These are phyloP conservation scores for Chromosphaera perkinsii DNA, from an alignment of 208 protist genomes.

Conservation along the genomic window DNA sequence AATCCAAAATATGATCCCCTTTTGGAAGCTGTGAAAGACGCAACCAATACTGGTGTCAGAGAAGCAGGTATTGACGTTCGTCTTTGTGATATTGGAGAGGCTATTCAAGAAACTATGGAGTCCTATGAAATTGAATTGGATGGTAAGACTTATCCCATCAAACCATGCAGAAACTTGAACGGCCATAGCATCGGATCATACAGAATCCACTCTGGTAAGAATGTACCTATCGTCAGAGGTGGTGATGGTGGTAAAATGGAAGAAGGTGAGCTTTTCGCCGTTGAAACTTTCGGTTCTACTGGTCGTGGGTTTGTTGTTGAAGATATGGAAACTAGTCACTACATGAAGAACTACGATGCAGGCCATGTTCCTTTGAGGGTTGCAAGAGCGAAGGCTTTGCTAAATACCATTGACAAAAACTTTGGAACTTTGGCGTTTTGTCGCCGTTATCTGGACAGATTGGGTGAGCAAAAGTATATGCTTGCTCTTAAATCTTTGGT, in stretches of 20 bases:
- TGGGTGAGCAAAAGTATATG: constrained; percentile 55
- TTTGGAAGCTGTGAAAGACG: constrained; percentile 85
- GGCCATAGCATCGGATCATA: constrained; percentile 96
- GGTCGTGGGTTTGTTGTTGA: constrained; percentile 79
- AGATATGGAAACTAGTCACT: constrained; percentile 93
- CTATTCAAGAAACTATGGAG: constrained; percentile 96
- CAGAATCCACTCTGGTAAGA: constrained; percentile 97
- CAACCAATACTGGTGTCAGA: constrained; percentile 91
- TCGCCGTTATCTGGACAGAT: constrained; percentile 89
- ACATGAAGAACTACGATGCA: constrained; percentile 86
- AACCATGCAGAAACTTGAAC: constrained; percentile 94
- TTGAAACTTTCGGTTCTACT: constrained; percentile 97
- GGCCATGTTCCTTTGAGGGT: constrained; percentile 36
- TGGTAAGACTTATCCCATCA: constrained; percentile 79
- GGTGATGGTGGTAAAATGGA: constrained; percentile 66
- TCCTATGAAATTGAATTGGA: constrained; percentile 88
- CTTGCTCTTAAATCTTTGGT: constrained; percentile 20
- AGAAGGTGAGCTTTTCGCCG: constrained; percentile 96
- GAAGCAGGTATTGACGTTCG: constrained; percentile 87
- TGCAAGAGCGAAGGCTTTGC: constrained; percentile 43
- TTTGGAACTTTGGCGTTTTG: constrained; percentile 94
- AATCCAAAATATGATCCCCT: constrained; percentile 91
- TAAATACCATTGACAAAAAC: constrained; percentile 60
- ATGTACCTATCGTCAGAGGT: constrained; percentile 93
- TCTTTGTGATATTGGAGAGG: constrained; percentile 83